Conservation (phyloP, 2,329 filamentous ascomycete species). For the Trichophyton rubrum region DNA sequence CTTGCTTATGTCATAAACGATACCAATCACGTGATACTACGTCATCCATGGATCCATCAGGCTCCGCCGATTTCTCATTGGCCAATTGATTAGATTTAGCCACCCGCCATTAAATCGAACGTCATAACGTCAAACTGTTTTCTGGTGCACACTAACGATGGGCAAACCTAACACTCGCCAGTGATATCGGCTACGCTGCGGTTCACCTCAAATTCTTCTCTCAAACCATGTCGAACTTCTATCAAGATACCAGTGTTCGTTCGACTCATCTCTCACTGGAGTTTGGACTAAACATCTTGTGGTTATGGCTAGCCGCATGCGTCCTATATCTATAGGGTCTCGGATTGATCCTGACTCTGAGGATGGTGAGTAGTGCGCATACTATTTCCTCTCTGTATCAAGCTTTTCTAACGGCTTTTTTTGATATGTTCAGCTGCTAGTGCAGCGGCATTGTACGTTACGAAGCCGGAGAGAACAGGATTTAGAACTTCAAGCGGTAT, state of each 20-base stretch:
- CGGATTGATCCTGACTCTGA: conserved; percentile 2
- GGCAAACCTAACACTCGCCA: neutral
- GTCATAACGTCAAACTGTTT: neutral
- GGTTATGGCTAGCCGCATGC: neutral
- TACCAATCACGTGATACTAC: neutral
- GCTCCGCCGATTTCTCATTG: neutral
- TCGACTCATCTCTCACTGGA: neutral
- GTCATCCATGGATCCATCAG: too few species aligned
- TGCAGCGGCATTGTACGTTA: conserved; percentile 2
- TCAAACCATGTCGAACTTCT: neutral
- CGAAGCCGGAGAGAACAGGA: neutral
- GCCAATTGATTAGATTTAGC: neutral
- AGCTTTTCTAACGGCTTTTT: neutral
- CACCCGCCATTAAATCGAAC: neutral
- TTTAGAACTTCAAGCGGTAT: neutral
- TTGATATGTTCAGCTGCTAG: neutral
- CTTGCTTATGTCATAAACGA: neutral
- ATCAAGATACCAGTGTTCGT: neutral
- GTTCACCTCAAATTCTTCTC: neutral
- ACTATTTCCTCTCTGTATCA: neutral
- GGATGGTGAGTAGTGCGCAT: neutral
- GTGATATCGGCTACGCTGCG: neutral
- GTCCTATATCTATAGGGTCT: neutral
- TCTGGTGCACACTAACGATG: neutral
- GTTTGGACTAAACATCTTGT: neutral